Conservation (phyloP, 2,329 filamentous ascomycete genomes). For the Beauveria sp. region DNA sequence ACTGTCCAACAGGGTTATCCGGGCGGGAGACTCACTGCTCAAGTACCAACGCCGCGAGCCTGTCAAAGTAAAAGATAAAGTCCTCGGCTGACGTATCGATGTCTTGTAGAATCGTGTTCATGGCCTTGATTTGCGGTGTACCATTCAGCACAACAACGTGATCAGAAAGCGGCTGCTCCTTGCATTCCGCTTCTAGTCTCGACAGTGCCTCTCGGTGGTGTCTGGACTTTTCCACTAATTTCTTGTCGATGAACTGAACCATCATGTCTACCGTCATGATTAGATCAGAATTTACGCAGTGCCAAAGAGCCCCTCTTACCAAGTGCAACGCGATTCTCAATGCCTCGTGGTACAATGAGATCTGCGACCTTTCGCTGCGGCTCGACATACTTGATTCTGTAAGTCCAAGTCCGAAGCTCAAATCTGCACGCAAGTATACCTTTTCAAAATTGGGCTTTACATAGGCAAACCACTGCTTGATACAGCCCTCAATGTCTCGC, state of each 20-base stretch:
- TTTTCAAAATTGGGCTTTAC: constrained; percentile 96
- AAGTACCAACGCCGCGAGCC: constrained; percentile 74
- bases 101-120: constrained; percentile 85
- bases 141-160: constrained; percentile 68
- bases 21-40: constrained; percentile 50
- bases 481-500: constrained; percentile 86
- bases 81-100: constrained; percentile 74
- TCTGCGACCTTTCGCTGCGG: constrained; percentile 89
- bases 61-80: constrained; percentile 96
- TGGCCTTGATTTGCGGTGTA: constrained; percentile 73
- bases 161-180: constrained; percentile 63
- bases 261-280: constrained; percentile 63
- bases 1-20: no score
- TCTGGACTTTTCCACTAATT: constrained; percentile 75
- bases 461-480: constrained; percentile 95
- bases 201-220: constrained; percentile 73
- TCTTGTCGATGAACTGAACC: constrained; percentile 83
- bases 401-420: constrained; percentile 59
- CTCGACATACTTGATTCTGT: constrained; percentile 61
- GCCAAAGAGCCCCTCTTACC: constrained; percentile 29
- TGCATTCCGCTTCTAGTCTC: constrained; percentile 63
- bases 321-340: constrained; percentile 91
- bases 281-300: not conserved
- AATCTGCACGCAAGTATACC: constrained; percentile 45
- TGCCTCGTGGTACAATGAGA: constrained; percentile 88